Evolutionary conservation across 169 alveolate species (phyloP), one percentile per base, ranked within the genome.

Genomic region (Plasmodium blacklocki): DNA sequence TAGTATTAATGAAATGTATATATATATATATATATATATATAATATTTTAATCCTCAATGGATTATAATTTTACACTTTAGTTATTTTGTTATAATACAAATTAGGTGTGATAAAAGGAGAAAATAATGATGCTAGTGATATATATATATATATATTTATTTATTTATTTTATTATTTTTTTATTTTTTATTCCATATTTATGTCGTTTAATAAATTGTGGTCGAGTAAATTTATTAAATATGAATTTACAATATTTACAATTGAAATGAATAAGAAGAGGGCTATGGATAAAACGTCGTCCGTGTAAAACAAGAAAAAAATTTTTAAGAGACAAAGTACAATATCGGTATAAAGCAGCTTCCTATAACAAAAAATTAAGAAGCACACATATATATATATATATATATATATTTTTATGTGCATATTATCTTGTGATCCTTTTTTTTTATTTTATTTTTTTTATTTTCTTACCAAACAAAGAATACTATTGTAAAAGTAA

Each of bases 311-410:
- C 7, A 68, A 52, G 26, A 67, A 39, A 50, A 68, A 83, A 39
- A 83, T 3, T 83, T 83, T 83, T 26, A 83, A 52, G 5, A 83
- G 74, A 19, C 64, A 83, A 19, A 83, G 54, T 14, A 83, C 83
- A 50, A 83, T 49, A 83, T 83, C 91, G 85, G 70, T 68, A 62
- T 67, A 83, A 5, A 83, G 91, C 14, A 83, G 32, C 39, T 68
- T 83, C 91, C 91, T 83, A 73, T 0, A 63, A 23, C 11, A 60
- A 23, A 12, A 58, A 18, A 49, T 11, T 2, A 43, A 43, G 21
- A 21, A 18, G 14, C 4, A 29, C 14, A 18, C 50, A 58, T 5
- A 39, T 39, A 39, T 0, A 39, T 39, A 39, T 5, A 39, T 39
- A 39, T 39, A 39, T 39, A 39, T 39, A 39, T 32, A 32, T 32